Evolutionary conservation across 139 green algal species (phyloP).

Genomic region (Chlamydomonas schloesseri): DNA sequence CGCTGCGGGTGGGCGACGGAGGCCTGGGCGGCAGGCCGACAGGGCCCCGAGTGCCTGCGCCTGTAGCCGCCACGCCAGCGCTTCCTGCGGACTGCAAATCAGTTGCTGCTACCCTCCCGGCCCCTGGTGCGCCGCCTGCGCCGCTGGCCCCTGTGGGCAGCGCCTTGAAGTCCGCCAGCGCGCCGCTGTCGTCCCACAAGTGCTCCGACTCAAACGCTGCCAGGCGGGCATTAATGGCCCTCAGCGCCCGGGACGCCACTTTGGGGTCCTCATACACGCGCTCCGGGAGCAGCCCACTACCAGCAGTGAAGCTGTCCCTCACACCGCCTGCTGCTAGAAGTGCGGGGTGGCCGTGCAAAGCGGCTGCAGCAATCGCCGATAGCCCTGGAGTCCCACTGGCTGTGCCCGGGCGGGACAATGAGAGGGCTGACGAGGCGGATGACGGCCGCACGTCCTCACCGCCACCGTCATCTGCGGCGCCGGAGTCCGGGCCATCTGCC

Average conservation of each 20-base stretch:
- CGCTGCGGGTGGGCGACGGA: conserved; percentile 4
- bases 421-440: conserved; percentile 2
- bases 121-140: no score
- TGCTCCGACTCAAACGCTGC: conserved; percentile 36
- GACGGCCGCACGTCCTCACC: neutral
- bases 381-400: neutral
- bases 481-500: no score
- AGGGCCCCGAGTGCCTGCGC: neutral
- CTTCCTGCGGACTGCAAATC: neutral
- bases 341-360: conserved; percentile 17
- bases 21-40: neutral
- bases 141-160: no score
- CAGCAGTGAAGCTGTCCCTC: neutral
- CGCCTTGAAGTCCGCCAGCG: conserved; percentile 33
- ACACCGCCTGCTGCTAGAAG: neutral
- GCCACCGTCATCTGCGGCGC: no score
- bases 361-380: conserved; percentile 1
- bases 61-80: no score
- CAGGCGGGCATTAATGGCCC: conserved; percentile 38
- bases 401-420: conserved; percentile 5
- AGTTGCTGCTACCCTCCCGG: no score
- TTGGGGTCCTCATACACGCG: conserved; percentile 24
- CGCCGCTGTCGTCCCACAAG: conserved; percentile 28
- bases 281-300: conserved; percentile 16
- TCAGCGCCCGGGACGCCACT: conserved; percentile 16